Base-by-base conservation (phyloP, 805 yeast species). In the Naumovozyma castellii region DNA sequence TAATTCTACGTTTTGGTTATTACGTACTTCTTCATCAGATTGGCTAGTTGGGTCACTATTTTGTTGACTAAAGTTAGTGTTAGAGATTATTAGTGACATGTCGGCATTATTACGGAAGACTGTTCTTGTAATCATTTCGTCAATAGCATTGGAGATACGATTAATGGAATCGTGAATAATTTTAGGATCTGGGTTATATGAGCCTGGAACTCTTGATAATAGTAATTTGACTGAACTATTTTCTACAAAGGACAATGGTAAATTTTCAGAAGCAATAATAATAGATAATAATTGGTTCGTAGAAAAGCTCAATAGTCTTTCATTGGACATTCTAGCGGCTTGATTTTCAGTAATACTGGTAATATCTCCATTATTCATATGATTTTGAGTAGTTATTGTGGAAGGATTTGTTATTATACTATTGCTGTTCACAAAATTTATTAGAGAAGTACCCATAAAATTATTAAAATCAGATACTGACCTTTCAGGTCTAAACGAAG, bases 211-310 rank as follows among this genome's bases (percentile, higher is more conserved):
- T 19, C 40, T 42, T 17, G 42, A 30, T 19, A 46, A 28, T 22
- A 48, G 27, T 14, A 46, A 3, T 15, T 32, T 22, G n/a, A 49
- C 38, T 6, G 48, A 39, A 12, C 44, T 28, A 37, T 49, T 43
- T 3, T 36, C 32, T 3, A 39, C 32, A 31, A 49, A 47, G 4
- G 38, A 28, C 13, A 45, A 30, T 16, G 51, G 42, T 33, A 49
- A 39, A 32, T 49, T 49, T 37, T 49, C 49, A 8, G 53, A 45
- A 2, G 53, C 53, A 13, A 49, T 39, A 9, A 49, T 41, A 2
- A 49, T 45, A 1, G 53, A 36, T 20, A 48, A 25, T 14, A 47
- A 28, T 25, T 48, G 43, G 19, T 43, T 29, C 3, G 37, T 44
- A 28, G 50, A 46, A 31, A 43, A 45, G n/a, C 18, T 15, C 13